Conservation (phyloP, 257 asterid species). For the Nicotiana benthamiana region DNA sequence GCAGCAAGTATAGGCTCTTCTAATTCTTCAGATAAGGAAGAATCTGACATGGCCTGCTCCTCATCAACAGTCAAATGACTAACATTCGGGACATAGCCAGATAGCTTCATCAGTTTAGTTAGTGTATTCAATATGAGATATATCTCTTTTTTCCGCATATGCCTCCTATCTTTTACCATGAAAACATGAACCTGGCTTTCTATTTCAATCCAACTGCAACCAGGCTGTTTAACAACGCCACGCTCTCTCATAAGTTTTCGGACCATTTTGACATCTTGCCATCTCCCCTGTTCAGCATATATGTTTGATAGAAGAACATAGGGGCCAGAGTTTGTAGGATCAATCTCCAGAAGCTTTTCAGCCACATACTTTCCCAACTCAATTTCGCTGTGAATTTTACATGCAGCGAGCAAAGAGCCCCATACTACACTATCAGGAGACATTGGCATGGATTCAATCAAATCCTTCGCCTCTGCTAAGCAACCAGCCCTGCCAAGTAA, state of each 20-base stretch:
- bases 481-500: conserved; percentile 13
- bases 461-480: conserved; percentile 6
- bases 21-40: not conserved
- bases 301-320: conserved; percentile 13
- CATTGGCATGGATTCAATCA: conserved; percentile 16
- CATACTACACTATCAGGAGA: conserved; percentile 10
- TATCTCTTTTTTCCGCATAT: conserved; percentile 5
- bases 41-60: not conserved
- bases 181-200: conserved; percentile 10
- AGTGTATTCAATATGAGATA: conserved; percentile 4
- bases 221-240: conserved; percentile 15
- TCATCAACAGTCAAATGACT: conserved; percentile 5
- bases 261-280: conserved; percentile 8
- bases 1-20: not conserved
- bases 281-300: conserved; percentile 6
- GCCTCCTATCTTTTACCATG: conserved; percentile 10
- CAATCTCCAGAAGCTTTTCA: conserved; percentile 13
- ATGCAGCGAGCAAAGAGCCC: conserved; percentile 13
- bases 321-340: conserved; percentile 14
- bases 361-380: conserved; percentile 14
- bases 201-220: conserved; percentile 18
- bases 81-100: conserved; percentile 3
- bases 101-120: conserved; percentile 7
- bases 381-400: conserved; percentile 11
- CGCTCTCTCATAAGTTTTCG: conserved; percentile 9